Evolutionary conservation across 163 green algal genomes (phyloP).

Genomic region (Trebouxia gelatinosa): DNA sequence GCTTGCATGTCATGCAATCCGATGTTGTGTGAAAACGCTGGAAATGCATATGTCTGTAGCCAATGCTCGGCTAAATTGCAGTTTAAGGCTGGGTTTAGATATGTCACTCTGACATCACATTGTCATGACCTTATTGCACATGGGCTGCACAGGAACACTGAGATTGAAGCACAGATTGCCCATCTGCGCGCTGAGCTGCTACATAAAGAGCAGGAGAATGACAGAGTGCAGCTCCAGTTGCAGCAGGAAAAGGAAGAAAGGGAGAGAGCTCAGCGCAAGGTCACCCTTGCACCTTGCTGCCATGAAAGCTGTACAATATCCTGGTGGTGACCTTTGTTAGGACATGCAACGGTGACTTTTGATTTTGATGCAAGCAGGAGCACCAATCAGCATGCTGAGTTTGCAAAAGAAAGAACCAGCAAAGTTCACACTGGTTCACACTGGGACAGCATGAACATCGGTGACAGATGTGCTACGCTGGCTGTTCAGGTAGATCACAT

Average conservation of each 20-base stretch:
- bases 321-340: background rate
- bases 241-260: conserved; percentile 73
- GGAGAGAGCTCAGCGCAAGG: conserved; percentile 79
- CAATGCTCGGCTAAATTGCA: no score
- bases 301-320: background rate
- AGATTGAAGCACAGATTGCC: conserved; percentile 73
- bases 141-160: conserved; percentile 41
- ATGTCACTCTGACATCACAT: no score
- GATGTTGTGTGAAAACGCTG: background rate
- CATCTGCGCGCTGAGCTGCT: conserved; percentile 77
- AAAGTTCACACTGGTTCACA: no score
- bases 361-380: background rate
- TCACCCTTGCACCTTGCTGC: background rate
- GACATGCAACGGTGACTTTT: no score
- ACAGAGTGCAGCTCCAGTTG: conserved; percentile 76
- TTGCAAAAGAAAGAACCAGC: background rate
- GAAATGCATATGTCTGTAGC: background rate
- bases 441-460: no score
- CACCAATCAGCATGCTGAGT: background rate
- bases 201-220: conserved; percentile 82
- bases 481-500: conserved; percentile 49
- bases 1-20: background rate
- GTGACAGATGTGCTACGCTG: no score
- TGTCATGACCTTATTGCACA: no score
- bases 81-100: no score